phyloP scores from a whole-genome alignment of 1,139 yeast species.

The Eremothecium cymbalariae region DNA sequence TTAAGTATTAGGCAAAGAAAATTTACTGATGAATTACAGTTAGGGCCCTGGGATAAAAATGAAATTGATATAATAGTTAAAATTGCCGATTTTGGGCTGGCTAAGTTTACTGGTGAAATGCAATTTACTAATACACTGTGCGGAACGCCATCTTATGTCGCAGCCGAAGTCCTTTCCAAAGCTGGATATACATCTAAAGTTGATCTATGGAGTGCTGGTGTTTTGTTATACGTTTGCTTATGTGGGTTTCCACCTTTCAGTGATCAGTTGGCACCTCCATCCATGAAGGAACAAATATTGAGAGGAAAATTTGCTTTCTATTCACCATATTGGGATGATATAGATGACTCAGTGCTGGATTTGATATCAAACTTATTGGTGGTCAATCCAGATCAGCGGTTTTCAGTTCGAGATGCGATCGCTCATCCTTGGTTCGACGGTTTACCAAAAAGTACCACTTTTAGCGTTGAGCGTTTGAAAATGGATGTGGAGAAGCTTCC shows the following conservation, averaged over 20 bases:
- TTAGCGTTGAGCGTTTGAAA: constrained; percentile 20
- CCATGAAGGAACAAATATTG: constrained; percentile 65
- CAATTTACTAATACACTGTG: constrained; percentile 70
- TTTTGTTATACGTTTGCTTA: constrained; percentile 62
- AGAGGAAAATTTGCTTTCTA: constrained; percentile 63
- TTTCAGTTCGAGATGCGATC: constrained; percentile 43
- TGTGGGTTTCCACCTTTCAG: constrained; percentile 85
- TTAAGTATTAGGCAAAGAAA: constrained; percentile 48
- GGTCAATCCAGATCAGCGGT: constrained; percentile 48
- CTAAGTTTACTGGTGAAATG: constrained; percentile 70
- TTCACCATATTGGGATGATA: constrained; percentile 73
- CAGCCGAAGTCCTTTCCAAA: constrained; percentile 60
- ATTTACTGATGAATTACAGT: constrained; percentile 35
- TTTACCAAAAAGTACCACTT: constrained; percentile 10
- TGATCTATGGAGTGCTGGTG: constrained; percentile 78
- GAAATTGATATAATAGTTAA: constrained; percentile 60
- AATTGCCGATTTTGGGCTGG: constrained; percentile 75
- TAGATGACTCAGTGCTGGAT: constrained; percentile 56
- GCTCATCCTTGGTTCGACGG: constrained; percentile 51
- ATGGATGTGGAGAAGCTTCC: constrained; percentile 22
- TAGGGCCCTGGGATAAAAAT: constrained; percentile 66
- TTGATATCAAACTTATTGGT: constrained; percentile 54
- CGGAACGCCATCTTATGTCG: constrained; percentile 81
- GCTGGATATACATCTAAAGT: constrained; percentile 62
- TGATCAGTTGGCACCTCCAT: constrained; percentile 72